Base-by-base conservation (phyloP, 768 basidiomycete genomes). In the Termitomyces sp. region DNA sequence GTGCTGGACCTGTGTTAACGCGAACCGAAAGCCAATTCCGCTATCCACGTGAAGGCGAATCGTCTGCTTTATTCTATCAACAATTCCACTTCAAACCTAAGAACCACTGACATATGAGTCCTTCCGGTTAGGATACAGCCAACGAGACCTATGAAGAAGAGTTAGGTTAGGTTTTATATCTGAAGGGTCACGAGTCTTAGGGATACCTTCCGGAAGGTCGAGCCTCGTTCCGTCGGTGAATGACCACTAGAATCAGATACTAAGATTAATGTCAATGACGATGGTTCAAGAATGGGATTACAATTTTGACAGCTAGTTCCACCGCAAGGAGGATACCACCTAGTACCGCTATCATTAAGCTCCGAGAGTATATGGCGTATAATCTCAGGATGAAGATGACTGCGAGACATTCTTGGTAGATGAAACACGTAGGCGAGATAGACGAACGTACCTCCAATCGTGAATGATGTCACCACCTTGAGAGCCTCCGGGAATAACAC, bases 171-270 rank as follows among this genome's bases (percentile, higher is more conserved):
- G n/a, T n/a, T 29, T 9, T 1, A 9, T 26, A 4, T 27, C 14
- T n/a, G n/a, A 26, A 27, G 14, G 14, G 26, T 27, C 7, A 18
- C 26, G 6, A 18, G 1, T 27, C 18, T 7, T 3, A 36, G 8
- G 5, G 13, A 37, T 5, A 50, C 73, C 71, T 42, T 63, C 56
- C 13, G 73, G 73, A 12, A 74, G 61, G 8, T 59, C 49, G 13
- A 74, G 58, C 32, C 65, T 67, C 5, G 65, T 69, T 24, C 72
- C 73, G 62, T 70, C 70, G 0, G 69, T 72, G 37, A 74, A 73
- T 29, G 72, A 69, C 48, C 48, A 49, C 48, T 49, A 20, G 20
- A 3, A 44, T 26, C 24, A 24, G 7, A 39, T 31, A 48, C 12
- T n/a, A 22, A 6, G 12, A 18, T 24, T 14, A 43, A 43, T 13